phyloP scores from a whole-genome alignment of 139 green algal genomes.

The Coccomyxa sp. region DNA sequence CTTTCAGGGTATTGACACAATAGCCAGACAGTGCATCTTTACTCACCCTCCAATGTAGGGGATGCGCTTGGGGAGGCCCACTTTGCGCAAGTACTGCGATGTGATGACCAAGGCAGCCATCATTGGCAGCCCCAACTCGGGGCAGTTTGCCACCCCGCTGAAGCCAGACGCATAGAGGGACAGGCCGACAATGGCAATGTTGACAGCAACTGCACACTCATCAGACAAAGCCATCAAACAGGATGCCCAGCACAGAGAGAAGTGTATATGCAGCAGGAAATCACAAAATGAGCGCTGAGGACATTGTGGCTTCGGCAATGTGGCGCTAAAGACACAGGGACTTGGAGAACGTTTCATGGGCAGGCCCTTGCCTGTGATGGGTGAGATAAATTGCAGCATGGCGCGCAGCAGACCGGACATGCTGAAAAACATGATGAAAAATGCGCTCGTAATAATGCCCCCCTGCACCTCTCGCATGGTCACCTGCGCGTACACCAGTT shows the following conservation, averaged over 20 bases:
- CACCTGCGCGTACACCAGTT: constrained; percentile 26
- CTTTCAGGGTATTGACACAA: background rate
- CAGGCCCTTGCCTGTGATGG: constrained; percentile 21
- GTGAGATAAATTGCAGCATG: constrained; percentile 37
- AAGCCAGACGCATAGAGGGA: constrained; percentile 24
- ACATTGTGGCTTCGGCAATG: no score
- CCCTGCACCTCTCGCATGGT: constrained; percentile 60
- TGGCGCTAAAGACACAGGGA: no score
- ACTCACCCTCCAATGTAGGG: background rate
- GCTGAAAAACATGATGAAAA: constrained; percentile 36
- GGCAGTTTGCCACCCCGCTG: constrained; percentile 35
- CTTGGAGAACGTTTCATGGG: no score
- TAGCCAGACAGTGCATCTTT: background rate
- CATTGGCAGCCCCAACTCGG: constrained; percentile 51
- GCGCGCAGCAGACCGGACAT: constrained; percentile 31
- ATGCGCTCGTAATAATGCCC: constrained; percentile 37
- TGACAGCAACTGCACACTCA: constrained; percentile 30
- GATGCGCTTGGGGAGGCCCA: background rate
- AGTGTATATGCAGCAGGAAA: no score
- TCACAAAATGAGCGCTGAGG: no score
- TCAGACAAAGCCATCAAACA: background rate
- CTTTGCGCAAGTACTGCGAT: constrained; percentile 14
- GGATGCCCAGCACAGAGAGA: background rate
- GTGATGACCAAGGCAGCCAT: constrained; percentile 53
- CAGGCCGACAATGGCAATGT: constrained; percentile 44